Evolutionary conservation across 179 eudicot species (phyloP), one percentile per base, ranked within the genome.

Genomic region (Patellifolia procumbens): DNA sequence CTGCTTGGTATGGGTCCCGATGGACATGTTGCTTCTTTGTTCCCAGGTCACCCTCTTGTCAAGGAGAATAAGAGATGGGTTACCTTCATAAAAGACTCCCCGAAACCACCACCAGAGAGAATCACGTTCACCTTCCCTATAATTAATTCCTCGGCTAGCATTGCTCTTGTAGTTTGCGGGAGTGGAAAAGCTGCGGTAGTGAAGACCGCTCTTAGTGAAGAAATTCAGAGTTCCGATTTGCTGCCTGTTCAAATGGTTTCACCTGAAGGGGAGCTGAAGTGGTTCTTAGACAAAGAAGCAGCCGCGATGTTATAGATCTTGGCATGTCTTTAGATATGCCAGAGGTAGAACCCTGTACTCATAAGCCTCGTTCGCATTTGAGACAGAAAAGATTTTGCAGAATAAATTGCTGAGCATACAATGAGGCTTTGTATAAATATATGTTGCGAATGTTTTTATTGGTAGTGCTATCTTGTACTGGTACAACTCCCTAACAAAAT

Each of bases 1-100:
- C 89, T 93, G 64, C 76, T 91, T 22, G 95, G 98, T 6, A 91
- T 93, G 90, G 98, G 98, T 12, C 97, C 97, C 0, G 98, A 93
- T 31, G 97, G 98, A 37, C 98, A 93, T n/a, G 89, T 93, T 12
- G 98, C 97, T 12, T 93, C 98, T 24, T 70, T 93, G 4, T 93
- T 93, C 79, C 98, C 98, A 0, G 91, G 91, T 17, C 98, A 92
- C 49, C 94, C 92, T 52, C 91, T 86, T 20, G 74, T 88, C 15
- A 74, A 88, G 11, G 98, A 93, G 73, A 83, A 76, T 13, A 63
- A 88, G 55, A 86, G 81, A 74, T 93, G 93, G 97, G 94, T 91
- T 10, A 86, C 95, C 59, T 90, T 79, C 76, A 87, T 93, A 4
- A 87, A 82, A 74, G 94, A 91, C 85, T 91, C 98, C 0, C 98